Base-by-base conservation (phyloP, 2,329 filamentous ascomycete genomes). In the Septoria linicola region DNA sequence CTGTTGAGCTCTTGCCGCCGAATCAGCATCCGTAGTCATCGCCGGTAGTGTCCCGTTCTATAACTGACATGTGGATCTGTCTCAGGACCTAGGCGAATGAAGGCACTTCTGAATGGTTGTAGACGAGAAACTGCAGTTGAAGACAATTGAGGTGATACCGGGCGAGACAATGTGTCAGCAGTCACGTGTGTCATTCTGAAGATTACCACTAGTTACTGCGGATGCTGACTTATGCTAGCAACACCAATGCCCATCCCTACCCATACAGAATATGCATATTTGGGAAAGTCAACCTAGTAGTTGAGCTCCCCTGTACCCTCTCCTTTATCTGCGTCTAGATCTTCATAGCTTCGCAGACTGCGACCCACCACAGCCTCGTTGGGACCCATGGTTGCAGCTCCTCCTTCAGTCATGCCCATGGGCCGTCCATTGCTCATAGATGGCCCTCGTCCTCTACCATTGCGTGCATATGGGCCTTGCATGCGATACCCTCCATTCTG, bases 321-420 rank as follows among this genome's bases (percentile, higher is more conserved):
- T 32, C 71, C 72, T 36, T 63, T 59, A 44, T 73, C 74, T n/a
- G 95, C 92, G 73, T 99, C 93, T 19, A 99, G 76, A 68, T 99
- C 93, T 70, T 99, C 95, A 68, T 99, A 99, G 70, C 89, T 96
- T 79, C 95, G 96, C 59, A 99, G 74, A 55, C 88, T 96, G 51
- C 93, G 83, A 4, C 93, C 93, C 61, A 95, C 89, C 1, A 95
- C 90, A 8, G 93, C 92, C 71, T 97, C 91, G 16, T 88, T 82
- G 16, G 93, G 92, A 0, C 90, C 91, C 54, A 91, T 85, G 2
- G 87, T 84, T 27, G 75, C 75, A 47, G 86, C 83, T 19, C 81
- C 86, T 32, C 87, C 86, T 41, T 88, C 87, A 2, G 53, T 52
- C 52, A 62, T 55, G 8, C 55, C 58, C 48, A 55, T 59, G 17